Evolutionary conservation across 345 rosid genomes (phyloP), one percentile per base, ranked within the genome.

Genomic region (Lepidium sativum): DNA sequence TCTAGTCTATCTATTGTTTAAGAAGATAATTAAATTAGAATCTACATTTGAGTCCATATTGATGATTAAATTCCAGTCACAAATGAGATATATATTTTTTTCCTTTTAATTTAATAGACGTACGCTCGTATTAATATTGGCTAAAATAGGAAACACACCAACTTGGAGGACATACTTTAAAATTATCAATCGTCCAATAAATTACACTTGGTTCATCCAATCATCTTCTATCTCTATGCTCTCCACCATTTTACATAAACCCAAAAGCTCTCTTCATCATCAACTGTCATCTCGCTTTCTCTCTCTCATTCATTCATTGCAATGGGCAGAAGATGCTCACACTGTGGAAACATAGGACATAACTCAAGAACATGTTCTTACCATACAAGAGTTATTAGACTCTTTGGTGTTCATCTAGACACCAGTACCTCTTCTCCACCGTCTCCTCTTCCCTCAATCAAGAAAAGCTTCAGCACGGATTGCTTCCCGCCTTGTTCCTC

Each of bases 241-340:
- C 66, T 64, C 53, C 71, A 65, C 66, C 66, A 72, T 72, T 64
- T 63, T 50, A 64, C 71, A 72, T 72, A 72, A 72, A 65, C 60
- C 33, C 66, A 65, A 25, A 72, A 40, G 56, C 40, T 50, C 40
- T 71, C 60, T 45, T 48, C 54, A 48, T 53, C 63, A 61, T 8
- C 65, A 44, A 12, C 52, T n/a, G 42, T 37, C 65, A 55, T 37
- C 56, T 25, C 47, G 63, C 63, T 54, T 9, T 53, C 38, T 54
- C 35, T 45, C 43, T 37, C 25, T 20, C 27, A 4, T 12, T 45
- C 59, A 41, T 65, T 58, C 45, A 58, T 58, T 57, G 20, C 55
- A 58, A 72, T 72, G 76, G 71, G 76, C n/a, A 66, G 76, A 35
- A 65, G 71, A 72, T 72, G 76, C 56, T 72, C 76, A 58, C 71